Evolutionary conservation across 331 rosid genomes (phyloP), one percentile per base, ranked within the genome.

Genomic region (Prunus yedoensis): DNA sequence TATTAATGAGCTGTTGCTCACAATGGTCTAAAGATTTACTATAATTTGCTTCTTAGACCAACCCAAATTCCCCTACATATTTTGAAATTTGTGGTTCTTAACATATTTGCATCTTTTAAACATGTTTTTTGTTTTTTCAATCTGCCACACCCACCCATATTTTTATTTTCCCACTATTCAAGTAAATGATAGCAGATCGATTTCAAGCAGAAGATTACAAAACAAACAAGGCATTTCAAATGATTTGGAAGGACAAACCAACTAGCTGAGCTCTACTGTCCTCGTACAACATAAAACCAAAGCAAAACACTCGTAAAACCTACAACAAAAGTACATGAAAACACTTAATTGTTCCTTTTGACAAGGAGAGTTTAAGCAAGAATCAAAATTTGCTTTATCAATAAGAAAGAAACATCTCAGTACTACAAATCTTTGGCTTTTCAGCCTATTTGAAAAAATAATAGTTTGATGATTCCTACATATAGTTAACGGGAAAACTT

Each of bases 221-320:
- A 74, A 45, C 28, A 38, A 74, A 60, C 43, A 27, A 74, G 35
- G n/a, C 8, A 73, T 14, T 16, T 76, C 51, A 59, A 14, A 45
- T 35, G 8, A 41, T 53, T 27, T 45, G 66, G 45, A 38, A 78
- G 18, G 71, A 76, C 4, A 67, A 76, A 66, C 58, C 20, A 61
- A 51, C 54, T 32, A 74, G 28, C 66, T 4, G 38, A 32, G 38
- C 6, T 74, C 65, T 70, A 66, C 35, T 45, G 50, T 53, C 64
- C 74, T 82, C 69, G 61, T 54, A 65, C 43, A 65, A 57, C 67
- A 78, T 30, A 38, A 73, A 78, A 68, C 49, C 3, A 53, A 57
- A 4, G 32, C 17, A 15, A 71, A 52, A 35, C 41, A 4, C 21
- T 20, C 8, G 8, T 32, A 41, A 72, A 16, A 61, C 83, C 74